Conservation (phyloP, 305 asterid genomes). For the Solanum hybrid region DNA sequence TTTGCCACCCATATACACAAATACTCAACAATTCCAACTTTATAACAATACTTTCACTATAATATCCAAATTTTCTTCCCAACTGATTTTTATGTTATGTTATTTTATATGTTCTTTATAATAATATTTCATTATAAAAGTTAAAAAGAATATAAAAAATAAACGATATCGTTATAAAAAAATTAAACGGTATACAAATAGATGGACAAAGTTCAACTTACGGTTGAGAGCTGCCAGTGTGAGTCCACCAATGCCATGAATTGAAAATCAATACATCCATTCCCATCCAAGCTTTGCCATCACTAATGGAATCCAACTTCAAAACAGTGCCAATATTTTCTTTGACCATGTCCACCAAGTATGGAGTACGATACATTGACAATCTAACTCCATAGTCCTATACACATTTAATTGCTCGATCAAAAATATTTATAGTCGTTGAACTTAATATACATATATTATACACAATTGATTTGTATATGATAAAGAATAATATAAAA, state of each 20-base stretch:
- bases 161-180: too few species aligned
- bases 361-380: conserved; percentile 31
- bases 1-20: too few species aligned
- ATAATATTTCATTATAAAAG: too few species aligned
- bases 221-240: conserved; percentile 37
- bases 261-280: conserved; percentile 56
- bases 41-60: too few species aligned
- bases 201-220: neutral
- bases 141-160: too few species aligned
- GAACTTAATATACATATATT: neutral
- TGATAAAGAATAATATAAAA: neutral
- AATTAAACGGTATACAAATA: too few species aligned
- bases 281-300: conserved; percentile 49
- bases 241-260: conserved; percentile 73
- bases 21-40: too few species aligned
- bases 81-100: too few species aligned
- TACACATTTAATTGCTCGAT: neutral
- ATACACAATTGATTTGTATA: neutral
- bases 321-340: conserved; percentile 32
- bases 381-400: conserved; percentile 23
- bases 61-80: too few species aligned
- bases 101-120: too few species aligned
- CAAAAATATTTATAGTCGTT: neutral
- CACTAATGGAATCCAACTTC: conserved; percentile 36
- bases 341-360: conserved; percentile 37